These are phyloP conservation scores for Talaromyces funiculosus DNA, from an alignment of 2,329 filamentous ascomycete genomes.

Conservation along the genomic window DNA sequence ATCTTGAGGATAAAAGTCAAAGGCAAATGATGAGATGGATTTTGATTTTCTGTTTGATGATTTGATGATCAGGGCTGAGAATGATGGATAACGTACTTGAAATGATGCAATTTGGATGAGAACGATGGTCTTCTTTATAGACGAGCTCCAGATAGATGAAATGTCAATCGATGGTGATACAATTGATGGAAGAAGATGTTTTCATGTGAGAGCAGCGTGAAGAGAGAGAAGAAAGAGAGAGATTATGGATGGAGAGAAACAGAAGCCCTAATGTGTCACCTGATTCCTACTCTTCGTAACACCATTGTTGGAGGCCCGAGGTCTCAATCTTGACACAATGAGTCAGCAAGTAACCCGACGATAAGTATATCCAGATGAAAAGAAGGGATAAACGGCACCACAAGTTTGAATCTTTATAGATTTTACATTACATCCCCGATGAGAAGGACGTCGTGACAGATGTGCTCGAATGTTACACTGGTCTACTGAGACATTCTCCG, in stretches of 20 bases:
- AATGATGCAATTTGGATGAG: neutral
- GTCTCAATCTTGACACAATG: neutral
- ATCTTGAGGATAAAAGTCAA: neutral
- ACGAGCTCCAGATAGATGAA: neutral
- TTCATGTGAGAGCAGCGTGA: neutral
- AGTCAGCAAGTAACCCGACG: neutral
- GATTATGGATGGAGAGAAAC: neutral
- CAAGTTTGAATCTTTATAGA: neutral
- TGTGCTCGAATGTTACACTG: neutral
- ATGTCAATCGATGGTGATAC: neutral
- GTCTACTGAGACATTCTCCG: neutral
- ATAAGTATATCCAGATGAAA: neutral
- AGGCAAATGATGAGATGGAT: neutral
- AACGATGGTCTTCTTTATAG: neutral
- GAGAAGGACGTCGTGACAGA: neutral
- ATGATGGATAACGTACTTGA: slow-evolving; percentile 2
- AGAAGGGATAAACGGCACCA: neutral
- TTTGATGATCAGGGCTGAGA: neutral
- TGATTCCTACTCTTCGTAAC: neutral
- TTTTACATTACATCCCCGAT: neutral
- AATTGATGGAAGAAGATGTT: neutral
- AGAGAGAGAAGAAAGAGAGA: neutral
- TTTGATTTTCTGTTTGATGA: neutral
- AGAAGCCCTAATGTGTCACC: neutral
- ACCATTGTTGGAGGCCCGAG: neutral